A percentile compares a stretch with the other conserved stretches of the same genome.
Evolutionary conservation across 345 rosid genomes (phyloP).

Genomic region (Gynandropsis gynandra): DNA sequence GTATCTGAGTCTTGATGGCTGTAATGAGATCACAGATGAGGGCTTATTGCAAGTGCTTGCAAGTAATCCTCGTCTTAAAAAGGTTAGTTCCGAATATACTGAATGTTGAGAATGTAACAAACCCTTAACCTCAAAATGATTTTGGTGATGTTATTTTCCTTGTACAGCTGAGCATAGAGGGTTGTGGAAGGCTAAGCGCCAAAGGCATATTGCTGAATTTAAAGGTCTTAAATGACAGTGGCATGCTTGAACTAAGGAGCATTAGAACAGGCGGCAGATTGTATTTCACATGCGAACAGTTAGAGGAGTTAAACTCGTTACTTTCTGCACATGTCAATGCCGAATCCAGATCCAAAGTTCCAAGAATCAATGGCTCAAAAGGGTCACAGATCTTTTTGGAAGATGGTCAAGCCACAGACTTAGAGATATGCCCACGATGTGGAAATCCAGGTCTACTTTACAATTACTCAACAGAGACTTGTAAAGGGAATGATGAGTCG

Average conservation of each 20-base stretch:
- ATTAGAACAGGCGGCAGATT: conserved; percentile 25
- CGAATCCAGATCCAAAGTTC: conserved; percentile 8
- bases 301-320: conserved; percentile 22
- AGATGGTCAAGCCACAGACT: conserved; percentile 15
- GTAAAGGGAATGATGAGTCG: conserved; percentile 15
- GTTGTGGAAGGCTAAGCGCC: conserved; percentile 27
- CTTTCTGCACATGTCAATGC: conserved; percentile 21
- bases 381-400: conserved; percentile 19
- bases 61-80: conserved; percentile 20
- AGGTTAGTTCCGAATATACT: conserved; percentile 17
- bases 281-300: conserved; percentile 24
- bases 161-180: conserved; percentile 25
- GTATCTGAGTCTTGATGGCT: conserved; percentile 22
- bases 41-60: conserved; percentile 29
- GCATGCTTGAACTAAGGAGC: conserved; percentile 15
- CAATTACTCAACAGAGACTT: conserved; percentile 25
- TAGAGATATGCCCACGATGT: conserved; percentile 29
- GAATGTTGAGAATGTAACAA: not conserved
- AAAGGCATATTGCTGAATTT: conserved; percentile 21
- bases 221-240: conserved; percentile 18
- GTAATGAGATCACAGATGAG: conserved; percentile 22
- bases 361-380: conserved; percentile 6
- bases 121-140: not conserved
- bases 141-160: conserved; percentile 1
- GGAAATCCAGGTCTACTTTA: conserved; percentile 26